Evolutionary conservation across 352 stramenopile genomes (phyloP), one percentile per base, ranked within the genome.

Genomic region (Globisporangium camurandrum): DNA sequence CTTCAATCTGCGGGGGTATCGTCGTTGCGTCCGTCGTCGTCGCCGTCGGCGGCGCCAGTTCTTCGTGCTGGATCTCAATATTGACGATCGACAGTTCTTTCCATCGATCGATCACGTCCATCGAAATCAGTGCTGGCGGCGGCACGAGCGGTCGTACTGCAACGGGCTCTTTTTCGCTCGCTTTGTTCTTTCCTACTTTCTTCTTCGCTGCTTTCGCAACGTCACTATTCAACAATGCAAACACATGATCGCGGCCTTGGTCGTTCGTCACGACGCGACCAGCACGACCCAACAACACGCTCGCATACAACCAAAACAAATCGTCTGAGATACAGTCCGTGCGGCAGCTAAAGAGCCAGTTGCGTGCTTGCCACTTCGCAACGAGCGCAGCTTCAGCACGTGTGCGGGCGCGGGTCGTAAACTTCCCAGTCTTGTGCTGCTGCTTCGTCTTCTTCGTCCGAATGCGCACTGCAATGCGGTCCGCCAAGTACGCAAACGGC

Each of bases 241-340:
- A 75, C 6, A 89, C 72, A 77, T 99, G 96, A 74, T 99, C 96
- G 37, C 96, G 76, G 62, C 98, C 98, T 70, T 98, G 91, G 66
- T 99, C 96, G n/a, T n/a, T n/a, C n/a, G n/a, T n/a, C n/a, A n/a
- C n/a, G n/a, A n/a, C n/a, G n/a, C n/a, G n/a, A n/a, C 64, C 71
- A 24, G 83, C 62, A 7, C 59, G 50, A 5, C 71, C 77, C 27
- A 92, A 52, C 19, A 87, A 64, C 42, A 95, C 71, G 30, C 88
- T 96, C 9, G 88, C 93, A 63, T 98, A 98, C 30, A 99, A 68
- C 96, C 96, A 99, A 68, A 97, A 99, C 69, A 96, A 96, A 71
- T 99, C 96, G 70, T 99, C 96, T 23, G 81, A 87, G 23, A 86
- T 56, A 36, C 71, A 69, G 84, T 67, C 92, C 48, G 62, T 81